These are phyloP conservation scores for Solanum hybrid DNA, from an alignment of 305 asterid species.

Conservation along the genomic window DNA sequence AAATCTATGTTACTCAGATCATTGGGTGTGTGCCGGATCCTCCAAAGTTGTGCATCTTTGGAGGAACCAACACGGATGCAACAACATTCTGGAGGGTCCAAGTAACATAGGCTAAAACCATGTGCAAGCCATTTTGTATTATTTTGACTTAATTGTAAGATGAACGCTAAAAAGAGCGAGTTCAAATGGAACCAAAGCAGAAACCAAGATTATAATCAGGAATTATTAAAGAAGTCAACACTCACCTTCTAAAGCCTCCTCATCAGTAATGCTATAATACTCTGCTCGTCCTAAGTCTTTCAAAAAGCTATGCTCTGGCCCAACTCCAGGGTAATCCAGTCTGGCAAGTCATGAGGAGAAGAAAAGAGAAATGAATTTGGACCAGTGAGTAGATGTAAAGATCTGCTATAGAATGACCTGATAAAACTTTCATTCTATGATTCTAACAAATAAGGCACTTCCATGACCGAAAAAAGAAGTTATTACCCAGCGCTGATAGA, in stretches of 20 bases:
- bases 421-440: background rate
- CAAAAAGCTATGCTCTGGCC: conserved; percentile 87
- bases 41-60: background rate
- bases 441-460: background rate
- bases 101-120: background rate
- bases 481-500: conserved; percentile 81
- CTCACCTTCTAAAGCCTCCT: conserved; percentile 76
- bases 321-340: conserved; percentile 86
- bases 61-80: background rate
- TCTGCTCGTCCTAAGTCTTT: conserved; percentile 84
- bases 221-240: background rate
- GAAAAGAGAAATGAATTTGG: conserved; percentile 1
- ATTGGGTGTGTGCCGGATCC: background rate
- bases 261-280: conserved; percentile 68
- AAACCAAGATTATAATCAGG: background rate
- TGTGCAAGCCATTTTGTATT: background rate
- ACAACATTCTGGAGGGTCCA: background rate
- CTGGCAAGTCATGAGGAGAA: background rate
- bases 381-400: background rate
- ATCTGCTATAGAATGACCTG: background rate
- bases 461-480: background rate
- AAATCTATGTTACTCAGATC: background rate
- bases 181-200: background rate
- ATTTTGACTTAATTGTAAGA: background rate
- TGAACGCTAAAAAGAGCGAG: background rate